Conservation (phyloP, 208 protist species). For the Trypanosoma platydactyli region DNA sequence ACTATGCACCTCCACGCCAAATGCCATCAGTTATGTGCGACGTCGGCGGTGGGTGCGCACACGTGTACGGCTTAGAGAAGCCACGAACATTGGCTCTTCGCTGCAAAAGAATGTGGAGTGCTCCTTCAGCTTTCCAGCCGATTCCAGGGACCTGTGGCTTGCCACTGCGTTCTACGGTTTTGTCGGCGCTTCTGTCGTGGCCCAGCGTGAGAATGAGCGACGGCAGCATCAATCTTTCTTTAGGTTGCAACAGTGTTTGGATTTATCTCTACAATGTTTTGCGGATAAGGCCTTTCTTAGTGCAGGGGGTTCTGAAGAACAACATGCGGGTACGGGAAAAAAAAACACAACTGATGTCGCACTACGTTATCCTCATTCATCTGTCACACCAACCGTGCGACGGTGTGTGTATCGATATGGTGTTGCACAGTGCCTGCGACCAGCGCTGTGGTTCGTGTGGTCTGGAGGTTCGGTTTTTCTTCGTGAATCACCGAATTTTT, state of each 20-base stretch:
- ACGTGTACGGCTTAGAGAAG: slow-evolving; percentile 1
- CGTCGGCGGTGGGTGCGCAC: slow-evolving; percentile 37
- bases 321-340: background rate
- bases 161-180: slow-evolving; percentile 26
- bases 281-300: background rate
- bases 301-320: background rate
- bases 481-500: slow-evolving; percentile 8
- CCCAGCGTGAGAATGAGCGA: slow-evolving; percentile 17
- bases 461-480: slow-evolving; percentile 8
- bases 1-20: slow-evolving; percentile 17
- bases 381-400: slow-evolving; percentile 2
- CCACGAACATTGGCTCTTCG: background rate
- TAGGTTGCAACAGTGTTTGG: slow-evolving; percentile 17
- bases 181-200: slow-evolving; percentile 17
- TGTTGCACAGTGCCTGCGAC: slow-evolving; percentile 22
- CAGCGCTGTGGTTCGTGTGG: slow-evolving; percentile 19
- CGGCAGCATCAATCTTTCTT: slow-evolving; percentile 14
- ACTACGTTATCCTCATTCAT: slow-evolving; percentile 6
- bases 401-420: slow-evolving; percentile 23
- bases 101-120: background rate
- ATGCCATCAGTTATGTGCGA: slow-evolving; percentile 27
- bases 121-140: slow-evolving; percentile 3
- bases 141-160: slow-evolving; percentile 17
- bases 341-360: background rate
- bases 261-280: background rate